Evolutionary conservation across 176 grass and related monocot genomes (phyloP).

Genomic region (Echinochloa phyllopogon): DNA sequence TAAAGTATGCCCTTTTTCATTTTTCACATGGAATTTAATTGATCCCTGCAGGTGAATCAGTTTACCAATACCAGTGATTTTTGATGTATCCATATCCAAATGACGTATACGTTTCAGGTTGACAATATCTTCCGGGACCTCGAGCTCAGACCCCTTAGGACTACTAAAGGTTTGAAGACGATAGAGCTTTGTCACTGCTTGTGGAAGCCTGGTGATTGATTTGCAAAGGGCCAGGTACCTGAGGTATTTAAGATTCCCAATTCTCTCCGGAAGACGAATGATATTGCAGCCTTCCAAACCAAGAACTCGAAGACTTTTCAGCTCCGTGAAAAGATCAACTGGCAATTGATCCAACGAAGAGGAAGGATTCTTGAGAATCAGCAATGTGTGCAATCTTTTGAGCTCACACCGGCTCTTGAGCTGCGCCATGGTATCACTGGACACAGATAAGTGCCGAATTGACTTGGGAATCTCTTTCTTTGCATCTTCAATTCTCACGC

Average conservation of each 20-base stretch:
- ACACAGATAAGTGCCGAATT: slow-evolving; percentile 48
- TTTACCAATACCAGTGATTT: slow-evolving; percentile 45
- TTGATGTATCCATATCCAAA: slow-evolving; percentile 57
- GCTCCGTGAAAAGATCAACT: slow-evolving; percentile 37
- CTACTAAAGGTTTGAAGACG: slow-evolving; percentile 56
- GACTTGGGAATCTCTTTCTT: slow-evolving; percentile 25
- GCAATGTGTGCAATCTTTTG: slow-evolving; percentile 37
- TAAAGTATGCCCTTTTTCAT: slow-evolving; percentile 49
- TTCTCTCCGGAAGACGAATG: background rate
- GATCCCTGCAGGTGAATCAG: slow-evolving; percentile 52
- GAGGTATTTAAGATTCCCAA: slow-evolving; percentile 46
- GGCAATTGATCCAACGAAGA: slow-evolving; percentile 34
- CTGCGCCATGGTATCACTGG: slow-evolving; percentile 7
- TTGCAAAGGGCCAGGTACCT: slow-evolving; percentile 53
- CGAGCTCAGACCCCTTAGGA: slow-evolving; percentile 32
- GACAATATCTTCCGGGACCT: slow-evolving; percentile 38
- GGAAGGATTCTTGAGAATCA: slow-evolving; percentile 46
- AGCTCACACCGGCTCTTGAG: slow-evolving; percentile 18
- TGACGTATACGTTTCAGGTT: slow-evolving; percentile 45
- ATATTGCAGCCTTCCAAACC: slow-evolving; percentile 42
- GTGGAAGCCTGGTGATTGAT: slow-evolving; percentile 47
- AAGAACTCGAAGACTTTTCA: slow-evolving; percentile 51
- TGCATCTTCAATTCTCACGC: slow-evolving; percentile 33
- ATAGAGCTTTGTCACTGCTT: slow-evolving; percentile 39
- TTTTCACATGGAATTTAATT: slow-evolving; percentile 65